A percentile compares a stretch with the other conserved stretches of the same genome.
These are phyloP conservation scores for Penicillium parvum DNA, from an alignment of 495 filamentous ascomycete species.

Conservation along the genomic window DNA sequence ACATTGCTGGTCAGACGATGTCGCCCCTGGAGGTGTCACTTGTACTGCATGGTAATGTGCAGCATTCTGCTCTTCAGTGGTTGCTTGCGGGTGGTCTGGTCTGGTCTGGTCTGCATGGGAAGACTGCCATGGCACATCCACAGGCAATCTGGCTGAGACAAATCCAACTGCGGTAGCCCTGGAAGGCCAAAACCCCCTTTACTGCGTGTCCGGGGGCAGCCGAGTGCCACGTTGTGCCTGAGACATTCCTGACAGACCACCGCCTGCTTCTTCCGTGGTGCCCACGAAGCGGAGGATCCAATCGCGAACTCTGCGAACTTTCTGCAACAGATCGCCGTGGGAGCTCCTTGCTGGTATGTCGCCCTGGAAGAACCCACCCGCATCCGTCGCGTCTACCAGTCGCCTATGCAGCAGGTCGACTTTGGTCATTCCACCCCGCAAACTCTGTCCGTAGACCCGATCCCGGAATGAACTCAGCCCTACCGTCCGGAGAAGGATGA, in stretches of 20 bases:
- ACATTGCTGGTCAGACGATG: conserved; percentile 18
- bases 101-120: too few species aligned
- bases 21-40: conserved; percentile 12
- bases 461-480: conserved; percentile 69
- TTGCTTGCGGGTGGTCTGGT: conserved; percentile 19
- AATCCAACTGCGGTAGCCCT: conserved; percentile 9
- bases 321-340: conserved; percentile 50
- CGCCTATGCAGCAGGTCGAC: conserved; percentile 61
- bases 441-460: conserved; percentile 71
- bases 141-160: conserved; percentile 9
- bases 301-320: conserved; percentile 61
- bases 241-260: conserved; percentile 26
- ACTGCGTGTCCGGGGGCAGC: conserved; percentile 51
- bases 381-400: conserved; percentile 37
- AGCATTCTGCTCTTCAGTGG: not conserved
- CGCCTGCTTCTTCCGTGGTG: conserved; percentile 35
- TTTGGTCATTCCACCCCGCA: conserved; percentile 65
- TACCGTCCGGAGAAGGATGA: conserved; percentile 70
- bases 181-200: too few species aligned
- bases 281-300: conserved; percentile 76
- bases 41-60: too few species aligned
- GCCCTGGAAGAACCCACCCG: conserved; percentile 33
- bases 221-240: conserved; percentile 30
- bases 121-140: too few species aligned
- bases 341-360: conserved; percentile 12